Base-by-base conservation (phyloP, 1,284 basidiomycete genomes). In the Takashimella tepidaria region DNA sequence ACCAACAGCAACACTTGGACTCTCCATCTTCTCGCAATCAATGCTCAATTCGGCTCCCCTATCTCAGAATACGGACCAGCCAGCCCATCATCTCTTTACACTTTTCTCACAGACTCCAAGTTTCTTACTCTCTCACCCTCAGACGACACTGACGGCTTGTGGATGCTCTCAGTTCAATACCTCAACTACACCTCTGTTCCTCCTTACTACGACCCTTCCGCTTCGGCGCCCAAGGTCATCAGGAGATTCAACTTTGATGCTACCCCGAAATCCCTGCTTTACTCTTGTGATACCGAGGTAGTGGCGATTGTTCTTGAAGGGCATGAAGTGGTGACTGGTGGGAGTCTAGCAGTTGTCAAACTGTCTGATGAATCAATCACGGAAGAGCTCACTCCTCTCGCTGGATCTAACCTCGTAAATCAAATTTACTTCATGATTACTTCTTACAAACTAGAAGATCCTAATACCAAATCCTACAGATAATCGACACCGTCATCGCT, bases 1-100 rank as follows among this genome's bases (percentile, higher is more conserved):
- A 37, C 31, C 31, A 8, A 8, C 40, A 62, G 61, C 4, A 23
- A 41, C 16, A 21, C 37, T 13, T 53, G 56, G 27, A 53, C 60
- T 12, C 54, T 63, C 6, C 54, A 60, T 23, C 48, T 60, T 2
- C 55, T 63, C 12, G 61, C 61, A 20, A 60, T 63, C 47, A 63
- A 63, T 31, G 59, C 59, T 3, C 61, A 63, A 21, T 63, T 49
- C 45, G 55, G 54, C 2, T 40, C 58, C 5, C 56, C 61, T 1
- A 47, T 56, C 3, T 50, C 51, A 2, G 19, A 23, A 2, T 42
- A 56, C 40, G 56, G 53, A 21, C 37, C 49, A 8, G 50, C 61
- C 8, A 12, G 25, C 31, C 42, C 45, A 4, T n/a, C 43, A 3
- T 49, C 56, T 10, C 10, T 58, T n/a, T 60, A 60, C 49, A 49